A percentile compares a stretch with the other conserved stretches of the same genome.
Evolutionary conservation across 495 filamentous ascomycete genomes (phyloP).

Genomic region (Podospora pseudocomata): DNA sequence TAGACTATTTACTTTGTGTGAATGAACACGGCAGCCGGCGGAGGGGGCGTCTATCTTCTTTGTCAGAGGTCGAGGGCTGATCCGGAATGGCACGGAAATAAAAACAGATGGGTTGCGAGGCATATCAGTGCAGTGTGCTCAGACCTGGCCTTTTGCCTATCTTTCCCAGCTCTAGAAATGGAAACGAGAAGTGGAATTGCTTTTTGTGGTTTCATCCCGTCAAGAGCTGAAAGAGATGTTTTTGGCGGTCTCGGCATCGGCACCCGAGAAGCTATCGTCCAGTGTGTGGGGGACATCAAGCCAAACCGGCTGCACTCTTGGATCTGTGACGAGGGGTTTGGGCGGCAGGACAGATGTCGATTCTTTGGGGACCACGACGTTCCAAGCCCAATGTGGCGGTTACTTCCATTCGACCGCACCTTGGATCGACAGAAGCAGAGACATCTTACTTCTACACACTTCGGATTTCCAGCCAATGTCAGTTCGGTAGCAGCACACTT

Average conservation of each 20-base stretch:
- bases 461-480: too few relatives aligned
- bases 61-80: background rate
- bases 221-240: background rate
- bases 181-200: background rate
- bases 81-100: background rate
- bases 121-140: background rate
- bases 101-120: background rate
- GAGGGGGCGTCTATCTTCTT: background rate
- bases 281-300: background rate
- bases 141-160: background rate
- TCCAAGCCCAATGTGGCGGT: background rate
- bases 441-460: background rate
- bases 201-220: background rate
- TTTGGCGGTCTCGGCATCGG: background rate
- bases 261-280: background rate
- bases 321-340: background rate
- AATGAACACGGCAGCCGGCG: background rate
- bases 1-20: background rate
- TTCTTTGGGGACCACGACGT: background rate
- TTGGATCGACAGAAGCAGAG: background rate
- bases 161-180: background rate
- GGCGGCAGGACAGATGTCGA: background rate
- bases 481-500: background rate
- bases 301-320: background rate
- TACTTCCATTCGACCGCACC: background rate